phyloP scores from a whole-genome alignment of 2,329 filamentous ascomycete species.

The Nothopassalora personata region DNA sequence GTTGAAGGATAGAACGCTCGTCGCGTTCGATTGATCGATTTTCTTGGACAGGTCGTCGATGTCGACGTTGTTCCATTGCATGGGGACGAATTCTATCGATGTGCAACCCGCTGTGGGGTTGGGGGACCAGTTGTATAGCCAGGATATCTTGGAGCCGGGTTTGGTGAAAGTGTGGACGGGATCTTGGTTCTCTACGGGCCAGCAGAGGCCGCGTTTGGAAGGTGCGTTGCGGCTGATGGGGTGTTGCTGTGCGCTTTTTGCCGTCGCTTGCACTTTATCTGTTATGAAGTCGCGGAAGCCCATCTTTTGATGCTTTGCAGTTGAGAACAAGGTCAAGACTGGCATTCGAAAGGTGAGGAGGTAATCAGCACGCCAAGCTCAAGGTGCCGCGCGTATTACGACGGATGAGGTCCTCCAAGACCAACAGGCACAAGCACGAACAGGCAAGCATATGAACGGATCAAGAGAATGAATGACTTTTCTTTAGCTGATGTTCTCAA shows the following conservation, averaged over 20 bases:
- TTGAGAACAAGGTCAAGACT: neutral
- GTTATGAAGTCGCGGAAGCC: neutral
- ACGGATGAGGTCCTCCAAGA: neutral
- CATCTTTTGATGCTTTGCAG: neutral
- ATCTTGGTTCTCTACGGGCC: slow-evolving; percentile 30
- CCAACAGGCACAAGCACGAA: neutral
- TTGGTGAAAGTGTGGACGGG: slow-evolving; percentile 29
- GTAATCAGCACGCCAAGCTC: neutral
- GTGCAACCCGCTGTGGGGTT: slow-evolving; percentile 20
- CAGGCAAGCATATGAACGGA: neutral
- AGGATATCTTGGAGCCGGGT: slow-evolving; percentile 31
- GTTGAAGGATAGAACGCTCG: slow-evolving; percentile 26
- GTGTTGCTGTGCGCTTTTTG: neutral
- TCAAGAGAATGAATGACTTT: neutral
- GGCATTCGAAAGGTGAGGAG: neutral
- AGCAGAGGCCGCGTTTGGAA: slow-evolving; percentile 32
- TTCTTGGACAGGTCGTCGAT: slow-evolving; percentile 26
- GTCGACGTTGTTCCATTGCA: slow-evolving; percentile 32
- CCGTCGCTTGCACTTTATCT: neutral
- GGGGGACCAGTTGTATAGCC: slow-evolving; percentile 33
- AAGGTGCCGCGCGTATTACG: neutral
- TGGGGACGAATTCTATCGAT: slow-evolving; percentile 28
- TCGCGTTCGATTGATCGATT: slow-evolving; percentile 7
- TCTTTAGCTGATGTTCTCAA: neutral
- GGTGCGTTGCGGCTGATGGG: neutral